phyloP scores from a whole-genome alignment of 164 flowering plant genomes.

The Chimonanthus praecox region DNA sequence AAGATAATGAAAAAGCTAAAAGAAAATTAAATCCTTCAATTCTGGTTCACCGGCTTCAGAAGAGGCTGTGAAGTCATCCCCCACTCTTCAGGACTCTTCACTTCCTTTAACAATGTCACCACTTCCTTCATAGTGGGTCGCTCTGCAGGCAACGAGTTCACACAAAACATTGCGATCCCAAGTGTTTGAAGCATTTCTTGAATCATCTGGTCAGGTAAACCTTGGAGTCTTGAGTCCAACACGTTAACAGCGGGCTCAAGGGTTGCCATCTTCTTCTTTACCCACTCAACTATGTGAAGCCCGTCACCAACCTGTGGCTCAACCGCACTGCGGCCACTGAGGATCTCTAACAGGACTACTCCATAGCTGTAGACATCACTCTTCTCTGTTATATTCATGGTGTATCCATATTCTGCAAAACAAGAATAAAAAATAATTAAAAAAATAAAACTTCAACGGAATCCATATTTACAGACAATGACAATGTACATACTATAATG shows the following conservation, averaged over 20 bases:
- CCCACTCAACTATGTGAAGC: slow-evolving; percentile 95
- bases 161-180: slow-evolving; percentile 93
- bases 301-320: slow-evolving; percentile 68
- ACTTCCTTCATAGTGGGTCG: slow-evolving; percentile 98
- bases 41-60: slow-evolving; percentile 66
- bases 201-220: slow-evolving; percentile 73
- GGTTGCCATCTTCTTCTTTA: slow-evolving; percentile 85
- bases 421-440: not conserved
- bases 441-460: too few species aligned
- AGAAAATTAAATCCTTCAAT: slow-evolving; percentile 21
- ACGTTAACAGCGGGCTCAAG: slow-evolving; percentile 70
- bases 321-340: slow-evolving; percentile 80
- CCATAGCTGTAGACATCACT: slow-evolving; percentile 98
- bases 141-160: slow-evolving; percentile 76
- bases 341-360: slow-evolving; percentile 78
- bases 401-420: slow-evolving; percentile 82
- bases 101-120: slow-evolving; percentile 88
- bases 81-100: slow-evolving; percentile 84
- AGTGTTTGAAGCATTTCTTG: slow-evolving; percentile 96
- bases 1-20: not conserved
- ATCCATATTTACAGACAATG: too few species aligned
- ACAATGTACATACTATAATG: too few species aligned
- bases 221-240: slow-evolving; percentile 69
- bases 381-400: slow-evolving; percentile 95
- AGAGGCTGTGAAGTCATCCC: slow-evolving; percentile 90